phyloP scores from a whole-genome alignment of 2,329 filamentous ascomycete genomes.

The Pseudogymnoascus sp. region DNA sequence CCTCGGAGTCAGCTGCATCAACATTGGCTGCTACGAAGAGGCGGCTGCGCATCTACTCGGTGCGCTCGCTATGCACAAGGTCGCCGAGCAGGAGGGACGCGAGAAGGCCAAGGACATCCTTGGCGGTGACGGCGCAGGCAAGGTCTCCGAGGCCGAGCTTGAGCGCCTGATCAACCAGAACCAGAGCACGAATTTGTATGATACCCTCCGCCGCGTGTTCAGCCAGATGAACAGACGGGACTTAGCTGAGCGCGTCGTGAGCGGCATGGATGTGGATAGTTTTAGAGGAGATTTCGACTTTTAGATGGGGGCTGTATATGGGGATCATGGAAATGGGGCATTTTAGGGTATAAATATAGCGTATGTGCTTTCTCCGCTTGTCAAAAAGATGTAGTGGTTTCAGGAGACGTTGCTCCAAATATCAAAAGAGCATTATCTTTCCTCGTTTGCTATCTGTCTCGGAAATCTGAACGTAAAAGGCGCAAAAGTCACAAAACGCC shows the following conservation, averaged over 20 bases:
- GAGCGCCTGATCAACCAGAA: conserved; percentile 91
- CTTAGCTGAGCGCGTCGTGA: conserved; percentile 76
- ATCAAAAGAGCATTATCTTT: conserved; percentile 6
- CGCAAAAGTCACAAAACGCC: conserved; percentile 1
- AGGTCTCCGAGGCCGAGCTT: conserved; percentile 61
- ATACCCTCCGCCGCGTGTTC: conserved; percentile 90
- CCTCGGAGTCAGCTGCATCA: conserved; percentile 91
- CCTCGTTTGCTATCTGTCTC: conserved; percentile 6
- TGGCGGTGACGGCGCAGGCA: conserved; percentile 36
- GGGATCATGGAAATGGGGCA: not conserved
- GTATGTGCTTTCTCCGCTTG: conserved; percentile 1
- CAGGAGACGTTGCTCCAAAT: not conserved
- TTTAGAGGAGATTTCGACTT: conserved; percentile 93
- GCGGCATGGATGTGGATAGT: conserved; percentile 81
- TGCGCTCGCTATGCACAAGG: conserved; percentile 90
- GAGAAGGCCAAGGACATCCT: conserved; percentile 79
- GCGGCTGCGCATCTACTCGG: conserved; percentile 88
- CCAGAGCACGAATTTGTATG: conserved; percentile 91
- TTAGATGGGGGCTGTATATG: conserved; percentile 27
- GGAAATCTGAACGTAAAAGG: conserved; percentile 8
- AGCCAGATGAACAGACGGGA: conserved; percentile 89
- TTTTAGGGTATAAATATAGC: conserved; percentile 1
- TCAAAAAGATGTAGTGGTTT: conserved; percentile 1
- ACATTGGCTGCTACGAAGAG: conserved; percentile 90
- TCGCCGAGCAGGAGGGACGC: conserved; percentile 77